phyloP scores from a whole-genome alignment of 176 grass and related monocot genomes.

The Rhynchospora tenuis region DNA sequence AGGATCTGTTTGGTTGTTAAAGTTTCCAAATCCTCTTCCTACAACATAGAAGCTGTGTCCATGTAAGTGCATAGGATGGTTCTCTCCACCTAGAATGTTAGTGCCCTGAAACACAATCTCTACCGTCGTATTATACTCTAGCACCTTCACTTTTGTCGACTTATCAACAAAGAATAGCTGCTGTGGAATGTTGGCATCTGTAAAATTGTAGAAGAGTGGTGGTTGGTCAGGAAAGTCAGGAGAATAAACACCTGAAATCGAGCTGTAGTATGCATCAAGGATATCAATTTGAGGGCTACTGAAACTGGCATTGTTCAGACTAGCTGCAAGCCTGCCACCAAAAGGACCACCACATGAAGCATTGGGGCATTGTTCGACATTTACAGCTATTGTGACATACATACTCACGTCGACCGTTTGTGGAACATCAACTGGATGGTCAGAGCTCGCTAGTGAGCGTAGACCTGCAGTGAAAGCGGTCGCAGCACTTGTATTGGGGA shows the following conservation, averaged over 20 bases:
- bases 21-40: conserved; percentile 38
- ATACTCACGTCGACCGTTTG: conserved; percentile 28
- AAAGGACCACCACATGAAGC: not conserved
- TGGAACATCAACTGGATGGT: not conserved
- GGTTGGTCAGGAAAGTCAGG: conserved; percentile 26
- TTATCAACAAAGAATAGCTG: not conserved
- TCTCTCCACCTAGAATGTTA: conserved; percentile 28
- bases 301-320: conserved; percentile 61
- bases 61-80: conserved; percentile 67
- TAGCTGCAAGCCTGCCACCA: conserved; percentile 27
- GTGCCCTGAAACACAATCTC: conserved; percentile 63
- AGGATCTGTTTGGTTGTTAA: conserved; percentile 30
- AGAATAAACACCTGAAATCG: not conserved
- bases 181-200: not conserved
- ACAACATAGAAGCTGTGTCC: conserved; percentile 42
- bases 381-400: conserved; percentile 9
- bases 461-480: not conserved
- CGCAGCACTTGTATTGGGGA: not conserved
- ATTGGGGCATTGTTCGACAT: not conserved
- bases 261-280: conserved; percentile 36
- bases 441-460: not conserved
- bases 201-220: conserved; percentile 46
- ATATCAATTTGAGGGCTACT: not conserved
- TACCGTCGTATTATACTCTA: conserved; percentile 32
- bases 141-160: conserved; percentile 33